Conservation (phyloP, 2,329 filamentous ascomycete species). For the Pseudogymnoascus sp. region DNA sequence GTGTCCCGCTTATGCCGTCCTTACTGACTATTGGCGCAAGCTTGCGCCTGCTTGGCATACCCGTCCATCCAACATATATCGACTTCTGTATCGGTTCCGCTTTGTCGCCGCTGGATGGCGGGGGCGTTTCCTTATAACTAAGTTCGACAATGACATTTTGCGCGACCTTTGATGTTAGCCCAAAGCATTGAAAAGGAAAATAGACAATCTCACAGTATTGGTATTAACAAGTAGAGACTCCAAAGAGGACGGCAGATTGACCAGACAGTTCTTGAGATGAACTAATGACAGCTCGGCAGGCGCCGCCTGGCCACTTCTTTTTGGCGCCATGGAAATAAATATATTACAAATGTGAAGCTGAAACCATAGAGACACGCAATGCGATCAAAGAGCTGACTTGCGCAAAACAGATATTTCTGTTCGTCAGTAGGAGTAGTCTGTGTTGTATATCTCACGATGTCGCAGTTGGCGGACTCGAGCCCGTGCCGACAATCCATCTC, state of each 20-base stretch:
- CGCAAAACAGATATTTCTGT: not conserved
- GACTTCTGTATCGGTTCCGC: slow-evolving; percentile 52
- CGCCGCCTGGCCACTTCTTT: slow-evolving; percentile 49
- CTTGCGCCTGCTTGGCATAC: slow-evolving; percentile 88
- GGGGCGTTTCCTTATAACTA: slow-evolving; percentile 57
- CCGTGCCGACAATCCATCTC: slow-evolving; percentile 10
- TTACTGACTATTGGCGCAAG: slow-evolving; percentile 64
- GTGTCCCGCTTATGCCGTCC: slow-evolving; percentile 59
- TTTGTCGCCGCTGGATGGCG: slow-evolving; percentile 39
- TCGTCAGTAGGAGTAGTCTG: not conserved
- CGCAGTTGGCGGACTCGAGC: not conserved
- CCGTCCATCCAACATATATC: slow-evolving; percentile 90
- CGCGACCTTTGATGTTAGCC: slow-evolving; percentile 51
- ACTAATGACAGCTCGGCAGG: slow-evolving; percentile 78
- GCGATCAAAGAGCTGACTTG: not conserved
- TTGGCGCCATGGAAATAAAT: slow-evolving; percentile 10
- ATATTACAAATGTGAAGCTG: slow-evolving; percentile 4
- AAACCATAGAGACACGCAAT: slow-evolving; percentile 6
- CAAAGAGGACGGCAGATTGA: slow-evolving; percentile 81
- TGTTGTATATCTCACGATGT: not conserved
- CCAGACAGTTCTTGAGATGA: slow-evolving; percentile 86
- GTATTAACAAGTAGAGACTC: slow-evolving; percentile 80
- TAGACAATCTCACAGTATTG: slow-evolving; percentile 63
- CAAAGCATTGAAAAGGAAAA: not conserved
- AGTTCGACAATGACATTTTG: slow-evolving; percentile 97